phyloP scores from a whole-genome alignment of 495 filamentous ascomycete genomes.

The Hyaloscypha finlandica region DNA sequence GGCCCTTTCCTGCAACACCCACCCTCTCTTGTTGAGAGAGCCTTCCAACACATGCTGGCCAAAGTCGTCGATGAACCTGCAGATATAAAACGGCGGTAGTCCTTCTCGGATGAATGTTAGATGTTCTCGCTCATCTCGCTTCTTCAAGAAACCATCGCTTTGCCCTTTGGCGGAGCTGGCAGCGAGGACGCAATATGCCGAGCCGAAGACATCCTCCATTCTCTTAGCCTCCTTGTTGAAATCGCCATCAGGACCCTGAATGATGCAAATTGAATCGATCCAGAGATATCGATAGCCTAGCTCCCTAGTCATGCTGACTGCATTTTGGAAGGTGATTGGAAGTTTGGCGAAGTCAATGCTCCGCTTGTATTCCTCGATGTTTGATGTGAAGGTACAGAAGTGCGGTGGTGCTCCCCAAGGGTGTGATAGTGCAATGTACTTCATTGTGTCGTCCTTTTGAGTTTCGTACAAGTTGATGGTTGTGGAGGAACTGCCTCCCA shows the following conservation, averaged over 20 bases:
- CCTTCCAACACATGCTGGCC: conserved; percentile 36
- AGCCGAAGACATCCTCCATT: conserved; percentile 29
- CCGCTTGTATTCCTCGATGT: conserved; percentile 15
- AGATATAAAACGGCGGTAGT: conserved; percentile 26
- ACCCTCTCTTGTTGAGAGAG: conserved; percentile 41
- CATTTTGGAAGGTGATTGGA: conserved; percentile 25
- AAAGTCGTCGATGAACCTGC: conserved; percentile 38
- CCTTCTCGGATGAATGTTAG: conserved; percentile 18
- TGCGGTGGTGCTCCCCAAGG: conserved; percentile 25
- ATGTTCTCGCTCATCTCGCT: conserved; percentile 2
- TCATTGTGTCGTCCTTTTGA: conserved; percentile 2
- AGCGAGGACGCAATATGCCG: conserved; percentile 27
- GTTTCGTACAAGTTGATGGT: conserved; percentile 4
- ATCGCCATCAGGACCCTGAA: conserved; percentile 13
- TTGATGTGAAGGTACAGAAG: conserved; percentile 9
- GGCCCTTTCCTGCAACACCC: conserved; percentile 46
- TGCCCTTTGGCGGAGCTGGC: conserved; percentile 24
- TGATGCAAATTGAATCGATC: conserved; percentile 35
- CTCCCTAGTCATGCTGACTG: conserved; percentile 30
- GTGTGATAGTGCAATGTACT: conserved; percentile 32
- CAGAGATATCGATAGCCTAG: conserved; percentile 27
- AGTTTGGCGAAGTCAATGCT: conserved; percentile 26
- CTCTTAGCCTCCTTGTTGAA: conserved; percentile 22
- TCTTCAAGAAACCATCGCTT: conserved; percentile 27
- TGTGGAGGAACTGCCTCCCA: neutral